Evolutionary conservation across 768 basidiomycete genomes (phyloP).

Genomic region (Suillus weaverae): DNA sequence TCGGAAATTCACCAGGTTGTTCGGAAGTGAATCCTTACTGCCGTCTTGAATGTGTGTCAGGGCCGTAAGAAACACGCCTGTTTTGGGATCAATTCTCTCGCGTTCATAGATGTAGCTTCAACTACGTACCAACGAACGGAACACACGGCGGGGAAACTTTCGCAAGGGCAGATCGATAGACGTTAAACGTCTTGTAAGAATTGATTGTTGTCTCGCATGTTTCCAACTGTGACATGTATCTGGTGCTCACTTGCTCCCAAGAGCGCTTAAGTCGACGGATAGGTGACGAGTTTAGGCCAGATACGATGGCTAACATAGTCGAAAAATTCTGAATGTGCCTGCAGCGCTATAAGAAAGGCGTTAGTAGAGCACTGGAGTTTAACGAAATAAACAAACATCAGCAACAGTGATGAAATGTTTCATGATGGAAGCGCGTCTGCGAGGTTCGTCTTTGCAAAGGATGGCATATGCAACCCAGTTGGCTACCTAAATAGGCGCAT

Average conservation of each 20-base stretch:
- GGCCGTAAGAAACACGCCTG: slow-evolving; percentile 60
- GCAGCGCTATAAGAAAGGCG: slow-evolving; percentile 46
- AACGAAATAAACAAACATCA: slow-evolving; percentile 45
- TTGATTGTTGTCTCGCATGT: slow-evolving; percentile 60
- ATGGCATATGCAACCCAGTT: slow-evolving; percentile 62
- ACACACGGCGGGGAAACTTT: slow-evolving; percentile 63
- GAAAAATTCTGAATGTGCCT: slow-evolving; percentile 66
- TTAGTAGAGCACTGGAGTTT: slow-evolving; percentile 7
- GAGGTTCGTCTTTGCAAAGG: slow-evolving; percentile 55
- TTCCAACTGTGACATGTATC: slow-evolving; percentile 48
- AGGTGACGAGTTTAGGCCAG: slow-evolving; percentile 65
- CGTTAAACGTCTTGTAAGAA: slow-evolving; percentile 68
- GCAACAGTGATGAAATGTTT: slow-evolving; percentile 70
- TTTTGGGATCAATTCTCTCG: background rate
- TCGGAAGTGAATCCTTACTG: slow-evolving; percentile 48
- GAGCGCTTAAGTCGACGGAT: slow-evolving; percentile 66
- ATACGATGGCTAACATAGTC: slow-evolving; percentile 65
- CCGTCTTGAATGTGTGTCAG: slow-evolving; percentile 66
- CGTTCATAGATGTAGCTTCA: background rate
- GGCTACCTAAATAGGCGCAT: slow-evolving; percentile 44
- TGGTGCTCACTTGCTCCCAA: slow-evolving; percentile 55
- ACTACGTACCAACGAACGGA: slow-evolving; percentile 61
- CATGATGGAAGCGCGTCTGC: slow-evolving; percentile 57
- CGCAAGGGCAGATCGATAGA: slow-evolving; percentile 55
- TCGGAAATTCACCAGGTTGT: slow-evolving; percentile 55